Base-by-base conservation (phyloP, 257 asterid genomes). In the Sherardia arvensis region DNA sequence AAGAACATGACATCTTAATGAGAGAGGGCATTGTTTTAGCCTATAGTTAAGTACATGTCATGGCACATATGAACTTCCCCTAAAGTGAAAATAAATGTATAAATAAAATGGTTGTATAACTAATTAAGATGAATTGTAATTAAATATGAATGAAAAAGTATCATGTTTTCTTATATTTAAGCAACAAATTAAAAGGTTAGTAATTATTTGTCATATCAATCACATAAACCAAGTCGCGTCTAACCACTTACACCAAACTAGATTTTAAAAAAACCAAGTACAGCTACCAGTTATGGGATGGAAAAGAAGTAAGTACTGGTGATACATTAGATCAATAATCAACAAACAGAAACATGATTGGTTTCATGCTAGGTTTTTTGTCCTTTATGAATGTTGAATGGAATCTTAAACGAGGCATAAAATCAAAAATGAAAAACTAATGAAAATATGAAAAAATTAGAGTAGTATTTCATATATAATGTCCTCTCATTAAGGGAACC, bases 401-500 rank as follows among this genome's bases (percentile, higher is more conserved):
- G 93, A 83, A 85, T 85, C 83, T 81, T 21, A 65, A 72, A 67
- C n/a, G 21, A 75, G 69, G 66, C 69, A 79, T 60, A 76, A 61
- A 67, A n/a, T n/a, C n/a, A 60, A 78, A 61, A 69, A 67, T 62
- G 48, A 72, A 76, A 84, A 77, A 40, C 48, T 12, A 40, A 40
- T 61, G 59, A 38, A 64, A 36, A 4, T 58, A 49, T 49, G 55
- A 75, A 72, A 82, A 60, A 56, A 56, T n/a, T n/a, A 56, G 3
- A 55, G 3, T 9, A 54, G 4, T 54, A 55, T 0, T 26, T 12
- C 12, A 26, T 26, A 72, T 79, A 73, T 62, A 75, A 73, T 65
- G 57, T 76, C 67, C 33, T 30, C 72, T 88, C 95, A 88, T 67
- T 75, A 85, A 80, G 91, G 97, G 87, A 79, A 85, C 96, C 81